Base-by-base conservation (phyloP, 2,329 filamentous ascomycete genomes). In the Blastomyces parvus region DNA sequence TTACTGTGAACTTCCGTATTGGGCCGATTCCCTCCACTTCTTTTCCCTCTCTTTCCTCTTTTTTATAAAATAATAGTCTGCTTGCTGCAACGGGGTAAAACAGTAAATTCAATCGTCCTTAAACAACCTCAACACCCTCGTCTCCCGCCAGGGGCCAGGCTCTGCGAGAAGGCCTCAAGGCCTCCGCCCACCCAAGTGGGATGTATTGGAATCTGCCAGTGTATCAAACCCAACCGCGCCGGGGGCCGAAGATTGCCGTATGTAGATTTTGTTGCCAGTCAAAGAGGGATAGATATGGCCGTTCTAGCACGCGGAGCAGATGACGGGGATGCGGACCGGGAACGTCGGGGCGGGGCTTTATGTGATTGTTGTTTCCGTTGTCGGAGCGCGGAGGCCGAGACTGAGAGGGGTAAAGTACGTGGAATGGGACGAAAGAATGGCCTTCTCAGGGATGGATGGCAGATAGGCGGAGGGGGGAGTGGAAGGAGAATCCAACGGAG, bases 81-180 rank as follows among this genome's bases (percentile, higher is more conserved):
- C 14, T 9, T 25, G 46, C n/a, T 25, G 46, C 5, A 42, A 42
- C 17, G 44, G 40, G n/a, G n/a, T 42, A 19, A 9, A 46, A n/a
- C 19, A n/a, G 7, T n/a, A n/a, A 7, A n/a, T n/a, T 25, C 9
- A 11, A 50, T 3, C 50, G 30, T 36, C 33, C n/a, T 13, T 33
- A n/a, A 53, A 30, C 30, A 30, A 9, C 33, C 66, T 67, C 67
- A 66, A n/a, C 63, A 63, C 68, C 68, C 71, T 69, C 71, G 69
- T 68, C 70, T 68, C 69, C 71, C 72, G 66, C 67, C 68, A 67
- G 57, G 64, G 65, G n/a, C 67, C 68, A 67, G 60, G 64, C 65
- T 64, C 65, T 70, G 69, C 67, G 71, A 74, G 72, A 74, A 71
- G 73, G 73, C 73, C 72, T 63, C 62, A 70, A 69, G 73, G 72